A percentile compares a stretch with the other conserved stretches of the same genome.
Conservation (phyloP, 2,329 filamentous ascomycete species). For the Colletotrichum sp. region DNA sequence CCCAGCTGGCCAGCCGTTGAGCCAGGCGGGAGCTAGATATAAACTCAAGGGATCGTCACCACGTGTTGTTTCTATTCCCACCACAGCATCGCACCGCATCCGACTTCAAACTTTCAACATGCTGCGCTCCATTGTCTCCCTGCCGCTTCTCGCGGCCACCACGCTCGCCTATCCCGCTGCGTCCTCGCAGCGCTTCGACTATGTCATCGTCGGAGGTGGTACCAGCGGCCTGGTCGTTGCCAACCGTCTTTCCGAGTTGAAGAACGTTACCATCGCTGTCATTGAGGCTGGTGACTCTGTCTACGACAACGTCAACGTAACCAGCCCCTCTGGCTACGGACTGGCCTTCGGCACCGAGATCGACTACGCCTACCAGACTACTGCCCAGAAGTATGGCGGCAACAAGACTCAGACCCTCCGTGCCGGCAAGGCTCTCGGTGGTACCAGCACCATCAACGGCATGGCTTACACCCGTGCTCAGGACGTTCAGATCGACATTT, state of each 20-base stretch:
- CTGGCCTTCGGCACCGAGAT: conserved; percentile 29
- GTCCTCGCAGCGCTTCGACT: conserved; percentile 26
- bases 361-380: conserved; percentile 38
- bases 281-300: conserved; percentile 41
- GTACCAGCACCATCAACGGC: conserved; percentile 44
- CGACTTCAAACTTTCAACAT: not conserved
- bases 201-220: conserved; percentile 41
- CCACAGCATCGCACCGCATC: not conserved
- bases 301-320: conserved; percentile 35
- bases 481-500: conserved; percentile 44
- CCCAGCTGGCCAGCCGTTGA: not conserved
- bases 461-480: conserved; percentile 52
- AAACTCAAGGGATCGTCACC: not conserved
- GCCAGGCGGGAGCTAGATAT: not conserved
- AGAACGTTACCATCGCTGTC: conserved; percentile 34
- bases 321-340: conserved; percentile 28
- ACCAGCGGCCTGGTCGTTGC: conserved; percentile 40
- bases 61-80: not conserved
- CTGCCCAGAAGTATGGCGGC: conserved; percentile 30
- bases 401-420: conserved; percentile 36
- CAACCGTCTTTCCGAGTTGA: conserved; percentile 38
- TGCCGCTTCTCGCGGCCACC: not conserved
- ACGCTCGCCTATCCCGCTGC: not conserved
- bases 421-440: conserved; percentile 42
- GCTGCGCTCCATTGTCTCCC: not conserved